Conservation (phyloP, 495 filamentous ascomycete genomes). For the Clavariopsis aquatica region DNA sequence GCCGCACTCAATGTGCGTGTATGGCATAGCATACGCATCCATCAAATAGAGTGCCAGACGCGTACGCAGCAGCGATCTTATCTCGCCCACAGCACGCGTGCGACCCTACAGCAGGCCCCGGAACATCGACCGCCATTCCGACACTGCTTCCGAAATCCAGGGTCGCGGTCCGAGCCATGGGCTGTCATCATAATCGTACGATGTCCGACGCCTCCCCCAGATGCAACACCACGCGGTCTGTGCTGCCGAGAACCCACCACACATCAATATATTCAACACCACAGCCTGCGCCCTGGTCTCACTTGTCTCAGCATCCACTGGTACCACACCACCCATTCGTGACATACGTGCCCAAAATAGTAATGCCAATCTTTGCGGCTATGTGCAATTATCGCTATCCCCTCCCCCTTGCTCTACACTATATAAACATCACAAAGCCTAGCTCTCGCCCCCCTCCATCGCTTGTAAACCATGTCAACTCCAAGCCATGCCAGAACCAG, state of each 20-base stretch:
- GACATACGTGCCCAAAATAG: conserved; percentile 1
- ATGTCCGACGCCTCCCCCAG: conserved; percentile 8
- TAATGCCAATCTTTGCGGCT: neutral
- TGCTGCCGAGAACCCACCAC: neutral
- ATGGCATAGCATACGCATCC: too few species aligned
- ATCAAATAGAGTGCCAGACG: too few species aligned
- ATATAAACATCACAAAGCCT: neutral
- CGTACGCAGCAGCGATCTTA: too few species aligned
- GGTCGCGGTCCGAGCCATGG: conserved; percentile 19
- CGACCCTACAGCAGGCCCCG: neutral
- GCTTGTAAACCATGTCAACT: conserved; percentile 9
- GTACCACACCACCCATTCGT: neutral
- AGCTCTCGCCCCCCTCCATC: neutral
- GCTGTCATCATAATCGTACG: conserved; percentile 23
- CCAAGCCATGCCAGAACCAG: conserved; percentile 27
- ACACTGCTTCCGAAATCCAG: conserved; percentile 18
- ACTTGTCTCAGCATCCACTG: neutral
- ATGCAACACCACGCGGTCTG: conserved; percentile 13
- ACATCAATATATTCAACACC: neutral
- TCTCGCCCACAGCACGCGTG: too few species aligned
- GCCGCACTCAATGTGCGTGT: too few species aligned
- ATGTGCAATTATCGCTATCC: conserved; percentile 17
- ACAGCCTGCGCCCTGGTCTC: neutral
- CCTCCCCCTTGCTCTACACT: neutral
- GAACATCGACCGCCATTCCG: neutral